Evolutionary conservation across 768 basidiomycete species (phyloP).

Genomic region (Scleroderma citrinum): DNA sequence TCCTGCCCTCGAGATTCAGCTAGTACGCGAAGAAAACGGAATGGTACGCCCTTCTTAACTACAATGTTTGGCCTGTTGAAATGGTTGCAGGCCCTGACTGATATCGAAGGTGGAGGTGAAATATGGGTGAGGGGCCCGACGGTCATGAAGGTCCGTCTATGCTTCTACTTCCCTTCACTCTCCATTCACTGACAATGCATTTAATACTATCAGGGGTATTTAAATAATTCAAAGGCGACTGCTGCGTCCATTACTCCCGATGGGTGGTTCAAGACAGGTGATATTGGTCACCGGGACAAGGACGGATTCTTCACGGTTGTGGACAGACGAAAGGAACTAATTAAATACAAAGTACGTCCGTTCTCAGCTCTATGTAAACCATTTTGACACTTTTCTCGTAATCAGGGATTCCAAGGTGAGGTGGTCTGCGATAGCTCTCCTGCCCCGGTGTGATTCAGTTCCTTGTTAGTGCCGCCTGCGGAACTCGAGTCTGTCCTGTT

Average conservation of each 20-base stretch:
- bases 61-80: background rate
- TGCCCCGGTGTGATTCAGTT: background rate
- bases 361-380: background rate
- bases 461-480: conserved; percentile 66
- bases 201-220: conserved; percentile 52
- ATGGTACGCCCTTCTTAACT: conserved; percentile 20
- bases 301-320: conserved; percentile 75
- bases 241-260: conserved; percentile 60
- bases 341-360: conserved; percentile 58
- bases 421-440: background rate
- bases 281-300: conserved; percentile 59
- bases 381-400: background rate
- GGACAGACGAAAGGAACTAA: conserved; percentile 68
- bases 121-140: conserved; percentile 75
- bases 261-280: conserved; percentile 88
- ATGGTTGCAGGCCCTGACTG: conserved; percentile 18
- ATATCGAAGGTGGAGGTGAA: conserved; percentile 54
- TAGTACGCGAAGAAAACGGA: conserved; percentile 60
- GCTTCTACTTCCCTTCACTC: background rate
- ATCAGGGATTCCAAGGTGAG: conserved; percentile 70
- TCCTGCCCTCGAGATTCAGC: conserved; percentile 68
- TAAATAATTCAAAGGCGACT: conserved; percentile 69
- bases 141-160: conserved; percentile 62
- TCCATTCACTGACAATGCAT: background rate
- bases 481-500: conserved; percentile 77